Base-by-base conservation (phyloP, 305 asterid species). In the Fraxinus albicans region DNA sequence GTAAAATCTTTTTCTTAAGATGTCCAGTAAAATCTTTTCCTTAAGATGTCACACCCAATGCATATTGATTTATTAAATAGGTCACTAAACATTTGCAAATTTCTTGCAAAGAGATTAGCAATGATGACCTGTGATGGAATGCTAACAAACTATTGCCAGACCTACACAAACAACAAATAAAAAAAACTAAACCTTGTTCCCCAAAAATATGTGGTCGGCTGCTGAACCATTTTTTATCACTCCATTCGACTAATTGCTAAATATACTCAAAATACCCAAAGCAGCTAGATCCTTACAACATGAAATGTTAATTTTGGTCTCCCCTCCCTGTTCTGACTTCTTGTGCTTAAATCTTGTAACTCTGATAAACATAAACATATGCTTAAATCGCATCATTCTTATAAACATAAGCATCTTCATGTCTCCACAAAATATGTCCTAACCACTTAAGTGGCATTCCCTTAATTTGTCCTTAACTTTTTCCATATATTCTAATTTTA, bases 41-140 rank as follows among this genome's bases (percentile, higher is more conserved):
- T 44, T 36, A 21, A 53, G 76, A 79, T 10, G 67, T 58, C 80
- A 65, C 21, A 81, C 81, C 67, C 29, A 44, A 80, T 75, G 29
- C 27, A 34, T 55, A 35, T 79, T 47, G 60, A 60, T 29, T 84
- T 65, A 80, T 25, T 77, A 36, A 63, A 34, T 69, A 50, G 42
- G 36, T 67, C 74, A 67, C 36, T 23, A 12, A 17, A 27, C 17
- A 25, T 25, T 23, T 2, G 23, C 73, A 8, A 21, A 65, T 65
- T 65, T 25, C 73, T 65, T 3, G 73, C 35, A 67, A 67, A 67
- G n/a, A 27, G 74, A 25, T 23, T 67, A 27, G 74, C 74, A 27
- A 67, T 67, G n/a, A 67, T 67, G 74, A 27, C 74, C 13, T 67
- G 36, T 67, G 35, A 23, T 27, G 6, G 35, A 67, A 67, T 29